Evolutionary conservation across 2,329 filamentous ascomycete species (phyloP), one percentile per base, ranked within the genome.

Genomic region (Fusarium phyllophilum): DNA sequence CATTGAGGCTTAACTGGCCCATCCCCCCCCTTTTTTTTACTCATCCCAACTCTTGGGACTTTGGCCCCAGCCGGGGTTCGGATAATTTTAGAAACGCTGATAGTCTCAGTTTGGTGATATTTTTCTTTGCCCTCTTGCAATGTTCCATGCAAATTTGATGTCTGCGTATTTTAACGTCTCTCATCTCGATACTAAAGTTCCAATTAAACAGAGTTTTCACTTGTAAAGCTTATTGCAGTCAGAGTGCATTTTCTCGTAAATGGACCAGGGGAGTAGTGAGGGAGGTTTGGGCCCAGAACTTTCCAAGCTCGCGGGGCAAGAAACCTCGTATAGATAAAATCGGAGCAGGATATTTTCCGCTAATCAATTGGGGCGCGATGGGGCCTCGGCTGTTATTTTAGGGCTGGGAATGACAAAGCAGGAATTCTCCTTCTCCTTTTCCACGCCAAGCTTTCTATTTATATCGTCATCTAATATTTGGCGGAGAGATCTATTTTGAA

Each of bases 261-360:
- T 39, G 42, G 33, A 39, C 48, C 55, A 34, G n/a, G 46, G 36
- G 29, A 22, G 42, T n/a, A n/a, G n/a, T n/a, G n/a, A n/a, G n/a
- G n/a, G n/a, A n/a, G n/a, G 8, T 17, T 15, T 38, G 20, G 63
- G 66, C 24, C 66, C 48, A 62, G 58, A 49, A 58, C 31, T 48
- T 31, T 18, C 9, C 49, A 34, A 24, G 54, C 39, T 49, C 46
- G 48, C 48, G 33, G 34, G 42, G 54, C 22, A 29, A 41, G 34
- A 41, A 36, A 68, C 66, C 66, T 68, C 66, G 66, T 68, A 68
- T 68, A 67, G 29, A 24, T 55, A 44, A 68, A 69, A 57, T 56
- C 67, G 36, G 36, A 26, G 33, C 33, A n/a, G 24, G n/a, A 24
- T 66, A 68, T 65, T 65, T 70, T 70, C 68, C 68, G 66, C 66